phyloP scores from a whole-genome alignment of 306 rosid genomes.

The Rubus idaeus region DNA sequence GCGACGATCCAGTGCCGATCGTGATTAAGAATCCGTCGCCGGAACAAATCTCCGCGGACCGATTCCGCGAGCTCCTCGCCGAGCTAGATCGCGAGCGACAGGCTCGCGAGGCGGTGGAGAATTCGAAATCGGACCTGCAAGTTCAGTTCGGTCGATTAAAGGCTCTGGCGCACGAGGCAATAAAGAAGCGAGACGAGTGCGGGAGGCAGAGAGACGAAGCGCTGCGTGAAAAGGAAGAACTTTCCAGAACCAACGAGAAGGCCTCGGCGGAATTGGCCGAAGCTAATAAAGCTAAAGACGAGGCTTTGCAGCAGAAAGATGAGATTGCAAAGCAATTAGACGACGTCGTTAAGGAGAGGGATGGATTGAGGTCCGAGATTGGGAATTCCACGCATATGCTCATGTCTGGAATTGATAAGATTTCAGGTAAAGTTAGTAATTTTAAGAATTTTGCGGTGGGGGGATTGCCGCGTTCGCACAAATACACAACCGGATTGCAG shows the following conservation, averaged over 20 bases:
- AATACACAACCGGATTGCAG: constrained; percentile 73
- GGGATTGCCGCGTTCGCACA: constrained; percentile 70
- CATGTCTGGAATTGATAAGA: constrained; percentile 85
- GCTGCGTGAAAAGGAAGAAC: constrained; percentile 69
- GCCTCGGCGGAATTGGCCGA: constrained; percentile 51
- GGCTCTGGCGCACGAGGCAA: constrained; percentile 78
- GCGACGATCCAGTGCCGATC: constrained; percentile 58
- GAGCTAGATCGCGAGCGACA: constrained; percentile 92
- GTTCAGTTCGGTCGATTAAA: constrained; percentile 67
- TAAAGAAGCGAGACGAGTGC: constrained; percentile 79
- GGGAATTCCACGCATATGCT: constrained; percentile 93
- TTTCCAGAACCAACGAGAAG: constrained; percentile 41
- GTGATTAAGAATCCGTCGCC: constrained; percentile 30
- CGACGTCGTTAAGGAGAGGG: constrained; percentile 67
- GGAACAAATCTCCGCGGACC: constrained; percentile 65
- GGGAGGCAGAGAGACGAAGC: constrained; percentile 78
- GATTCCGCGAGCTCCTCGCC: constrained; percentile 54
- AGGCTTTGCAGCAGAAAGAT: constrained; percentile 42
- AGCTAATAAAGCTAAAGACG: constrained; percentile 42
- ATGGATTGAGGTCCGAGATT: constrained; percentile 63
- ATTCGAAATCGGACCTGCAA: constrained; percentile 64
- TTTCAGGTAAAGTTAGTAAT: constrained; percentile 69
- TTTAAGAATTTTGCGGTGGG: constrained; percentile 54
- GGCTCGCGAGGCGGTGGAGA: constrained; percentile 73
- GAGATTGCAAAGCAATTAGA: constrained; percentile 61